Evolutionary conservation across 768 basidiomycete genomes (phyloP).

Genomic region (Pleurotus tuoliensis): DNA sequence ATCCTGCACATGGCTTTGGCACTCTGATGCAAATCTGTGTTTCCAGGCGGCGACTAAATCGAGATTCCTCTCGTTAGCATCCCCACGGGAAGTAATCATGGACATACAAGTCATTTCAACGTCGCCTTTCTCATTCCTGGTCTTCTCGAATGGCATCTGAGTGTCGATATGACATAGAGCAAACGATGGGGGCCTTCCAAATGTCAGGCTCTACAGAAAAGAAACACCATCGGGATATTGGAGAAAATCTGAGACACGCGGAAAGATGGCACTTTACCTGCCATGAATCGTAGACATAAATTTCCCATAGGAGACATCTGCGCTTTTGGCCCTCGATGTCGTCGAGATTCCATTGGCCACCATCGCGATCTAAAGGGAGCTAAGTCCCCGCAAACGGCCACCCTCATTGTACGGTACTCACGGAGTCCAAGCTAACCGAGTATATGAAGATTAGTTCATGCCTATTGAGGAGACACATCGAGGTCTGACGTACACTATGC

Average conservation of each 20-base stretch:
- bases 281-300: conserved; percentile 67
- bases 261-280: conserved; percentile 40
- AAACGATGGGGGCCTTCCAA: conserved; percentile 67
- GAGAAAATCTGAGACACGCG: neutral
- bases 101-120: conserved; percentile 60
- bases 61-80: conserved; percentile 2
- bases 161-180: conserved; percentile 53
- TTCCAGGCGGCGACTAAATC: conserved; percentile 64
- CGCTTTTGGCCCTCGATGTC: conserved; percentile 54
- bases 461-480: conserved; percentile 14
- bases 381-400: conserved; percentile 10
- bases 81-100: conserved; percentile 2
- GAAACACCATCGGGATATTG: neutral
- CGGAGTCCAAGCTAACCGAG: conserved; percentile 57
- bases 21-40: conserved; percentile 59
- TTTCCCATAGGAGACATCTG: conserved; percentile 60
- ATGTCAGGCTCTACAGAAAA: conserved; percentile 56
- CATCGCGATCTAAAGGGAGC: conserved; percentile 53
- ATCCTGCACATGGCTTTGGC: conserved; percentile 61
- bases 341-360: conserved; percentile 59
- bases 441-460: conserved; percentile 13
- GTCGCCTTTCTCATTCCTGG: conserved; percentile 43
- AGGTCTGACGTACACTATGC: conserved; percentile 48
- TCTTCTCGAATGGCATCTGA: conserved; percentile 44
- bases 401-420: conserved; percentile 32